Evolutionary conservation across 2,329 filamentous ascomycete species (phyloP).

Genomic region (Cytospora chrysosperma): DNA sequence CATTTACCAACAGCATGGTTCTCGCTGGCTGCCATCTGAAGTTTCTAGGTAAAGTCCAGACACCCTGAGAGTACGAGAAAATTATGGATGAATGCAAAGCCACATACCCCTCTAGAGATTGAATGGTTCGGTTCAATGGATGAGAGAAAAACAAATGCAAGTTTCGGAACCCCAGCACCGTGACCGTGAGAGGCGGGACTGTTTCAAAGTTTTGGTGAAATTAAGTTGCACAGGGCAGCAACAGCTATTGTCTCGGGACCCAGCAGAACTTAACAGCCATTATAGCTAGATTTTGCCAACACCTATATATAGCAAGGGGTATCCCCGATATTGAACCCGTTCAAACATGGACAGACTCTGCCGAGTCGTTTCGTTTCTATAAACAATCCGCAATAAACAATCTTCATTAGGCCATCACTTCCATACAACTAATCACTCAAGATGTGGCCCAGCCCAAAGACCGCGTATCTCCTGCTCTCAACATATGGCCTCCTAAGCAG

Average conservation of each 20-base stretch:
- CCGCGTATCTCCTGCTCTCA: conserved; percentile 29
- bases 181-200: background rate
- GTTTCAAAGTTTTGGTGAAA: background rate
- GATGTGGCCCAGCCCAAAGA: conserved; percentile 23
- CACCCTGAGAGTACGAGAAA: too few relatives aligned
- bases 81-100: background rate
- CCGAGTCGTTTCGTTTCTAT: too few relatives aligned
- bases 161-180: background rate
- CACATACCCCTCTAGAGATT: background rate
- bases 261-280: background rate
- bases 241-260: background rate
- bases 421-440: background rate
- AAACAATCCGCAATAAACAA: too few relatives aligned
- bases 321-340: too few relatives aligned
- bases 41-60: too few relatives aligned
- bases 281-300: too few relatives aligned
- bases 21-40: too few relatives aligned
- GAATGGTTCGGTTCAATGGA: conserved; percentile 11
- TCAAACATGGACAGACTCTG: too few relatives aligned
- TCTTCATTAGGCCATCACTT: too few relatives aligned
- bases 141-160: background rate
- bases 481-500: conserved; percentile 41
- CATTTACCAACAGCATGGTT: too few relatives aligned
- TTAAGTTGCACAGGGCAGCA: background rate
- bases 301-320: too few relatives aligned